Base-by-base conservation (phyloP, 179 eudicot species). In the Drosera spatulata region DNA sequence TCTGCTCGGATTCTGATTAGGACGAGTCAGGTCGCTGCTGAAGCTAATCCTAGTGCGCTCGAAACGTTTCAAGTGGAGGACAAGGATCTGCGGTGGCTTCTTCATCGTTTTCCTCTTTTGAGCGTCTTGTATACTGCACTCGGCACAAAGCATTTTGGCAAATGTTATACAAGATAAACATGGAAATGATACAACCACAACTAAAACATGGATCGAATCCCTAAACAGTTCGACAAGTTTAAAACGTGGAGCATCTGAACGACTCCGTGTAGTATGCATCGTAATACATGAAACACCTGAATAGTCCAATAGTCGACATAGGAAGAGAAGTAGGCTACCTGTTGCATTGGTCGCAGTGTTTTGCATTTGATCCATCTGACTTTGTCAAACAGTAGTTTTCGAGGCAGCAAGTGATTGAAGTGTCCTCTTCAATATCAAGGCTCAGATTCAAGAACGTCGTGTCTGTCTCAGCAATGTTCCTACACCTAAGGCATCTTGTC, bases 61-160 rank as follows among this genome's bases (percentile, higher is more conserved):
- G 74, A 82, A 85, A 13, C 91, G 74, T 75, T 85, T 85, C 58
- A 85, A 70, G 56, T 85, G 91, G 57, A 85, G 82, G 54, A 85
- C 91, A 58, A 85, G 79, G 59, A 85, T 76, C 43, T 77, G 87
- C 9, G 91, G 91, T 11, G 87, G 78, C 69, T 78, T 85, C 67
- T 85, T 85, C 50, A 85, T 85, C 78, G 82, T 85, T 87, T 80
- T 85, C 72, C 91, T 80, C 78, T 82, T 85, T 61, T 85, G 91
- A 10, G 91, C 91, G 72, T 85, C 91, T 69, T 85, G 91, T 79
- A 85, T 73, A 69, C 91, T 85, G 79, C 66, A 62, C 33, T 22
- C 33, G 33, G 33, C 33, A 22, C 33, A 22, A 22, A 22, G 33
- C 33, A 22, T 22, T 22, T 22, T 22, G 33, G 33, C 1, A 22